A percentile compares a stretch with the other conserved stretches of the same genome.
Conservation (phyloP, 164 flowering plant genomes). For the Taxillus chinensis region DNA sequence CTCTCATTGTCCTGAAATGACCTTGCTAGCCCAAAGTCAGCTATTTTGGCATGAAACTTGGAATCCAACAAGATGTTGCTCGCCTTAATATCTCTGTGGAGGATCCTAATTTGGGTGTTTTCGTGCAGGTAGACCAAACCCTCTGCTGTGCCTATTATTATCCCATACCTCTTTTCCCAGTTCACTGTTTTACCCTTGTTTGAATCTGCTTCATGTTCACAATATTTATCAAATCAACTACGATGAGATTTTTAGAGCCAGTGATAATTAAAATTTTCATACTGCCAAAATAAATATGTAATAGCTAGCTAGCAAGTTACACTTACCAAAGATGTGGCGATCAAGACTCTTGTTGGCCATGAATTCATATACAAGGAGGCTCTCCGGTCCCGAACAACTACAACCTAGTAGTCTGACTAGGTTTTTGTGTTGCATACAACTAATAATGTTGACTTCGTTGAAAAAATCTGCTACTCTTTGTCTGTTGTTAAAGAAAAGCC, state of each 20-base stretch:
- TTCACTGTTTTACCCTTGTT: background rate
- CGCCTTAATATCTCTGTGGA: background rate
- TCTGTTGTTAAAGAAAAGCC: slow-evolving; percentile 63
- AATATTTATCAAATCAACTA: background rate
- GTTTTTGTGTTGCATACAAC: slow-evolving; percentile 58
- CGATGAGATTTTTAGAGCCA: background rate
- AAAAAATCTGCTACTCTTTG: slow-evolving; percentile 69
- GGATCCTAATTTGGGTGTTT: background rate
- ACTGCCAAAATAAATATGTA: too few relatives aligned
- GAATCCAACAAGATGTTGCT: background rate
- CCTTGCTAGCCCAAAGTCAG: background rate
- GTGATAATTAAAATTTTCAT: background rate
- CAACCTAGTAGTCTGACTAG: slow-evolving; percentile 64
- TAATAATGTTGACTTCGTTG: slow-evolving; percentile 72
- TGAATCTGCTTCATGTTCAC: background rate
- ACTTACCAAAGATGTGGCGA: slow-evolving; percentile 56
- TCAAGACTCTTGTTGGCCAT: slow-evolving; percentile 59
- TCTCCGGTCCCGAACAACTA: slow-evolving; percentile 73
- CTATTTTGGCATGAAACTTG: background rate
- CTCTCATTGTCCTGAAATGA: background rate
- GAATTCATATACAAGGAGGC: slow-evolving; percentile 68
- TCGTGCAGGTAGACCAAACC: background rate
- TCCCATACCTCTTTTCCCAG: background rate
- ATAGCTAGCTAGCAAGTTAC: too few relatives aligned
- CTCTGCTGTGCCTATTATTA: background rate